These are phyloP conservation scores for Cordyceps fumosorosea DNA, from an alignment of 2,329 filamentous ascomycete species.

Conservation along the genomic window DNA sequence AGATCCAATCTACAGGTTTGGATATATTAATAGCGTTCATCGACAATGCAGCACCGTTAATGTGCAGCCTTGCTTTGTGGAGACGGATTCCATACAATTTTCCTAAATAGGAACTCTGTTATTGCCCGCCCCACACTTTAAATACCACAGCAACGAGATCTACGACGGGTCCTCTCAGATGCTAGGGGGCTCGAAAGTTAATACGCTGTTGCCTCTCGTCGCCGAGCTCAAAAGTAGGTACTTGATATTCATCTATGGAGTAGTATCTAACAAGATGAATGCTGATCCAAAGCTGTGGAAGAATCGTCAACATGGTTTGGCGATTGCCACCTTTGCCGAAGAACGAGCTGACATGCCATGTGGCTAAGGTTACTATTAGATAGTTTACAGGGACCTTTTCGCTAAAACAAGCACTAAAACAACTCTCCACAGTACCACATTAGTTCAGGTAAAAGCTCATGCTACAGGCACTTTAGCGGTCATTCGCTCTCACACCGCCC, in stretches of 20 bases:
- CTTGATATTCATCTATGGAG: neutral
- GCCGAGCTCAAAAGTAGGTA: neutral
- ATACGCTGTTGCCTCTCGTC: too few relatives aligned
- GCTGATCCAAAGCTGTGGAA: too few relatives aligned
- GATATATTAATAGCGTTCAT: too few relatives aligned
- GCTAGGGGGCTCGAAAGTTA: too few relatives aligned
- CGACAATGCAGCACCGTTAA: neutral
- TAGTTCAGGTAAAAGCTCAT: neutral
- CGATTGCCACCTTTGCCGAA: too few relatives aligned
- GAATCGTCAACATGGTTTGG: too few relatives aligned
- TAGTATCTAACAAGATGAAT: too few relatives aligned
- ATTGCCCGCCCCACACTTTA: neutral
- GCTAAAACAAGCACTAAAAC: slow-evolving; percentile 5
- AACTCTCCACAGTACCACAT: neutral
- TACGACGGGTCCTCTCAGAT: neutral
- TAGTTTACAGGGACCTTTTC: neutral
- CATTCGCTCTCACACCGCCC: neutral
- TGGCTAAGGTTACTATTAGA: neutral
- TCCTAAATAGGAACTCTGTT: slow-evolving; percentile 1
- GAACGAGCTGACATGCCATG: neutral
- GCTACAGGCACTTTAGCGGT: neutral
- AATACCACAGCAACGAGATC: slow-evolving; percentile 6
- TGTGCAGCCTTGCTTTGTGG: neutral
- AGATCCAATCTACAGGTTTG: too few relatives aligned
- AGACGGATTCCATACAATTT: neutral